These are phyloP conservation scores for Elaeis oleifera DNA, from an alignment of 202 grass and related monocot species.

Conservation along the genomic window DNA sequence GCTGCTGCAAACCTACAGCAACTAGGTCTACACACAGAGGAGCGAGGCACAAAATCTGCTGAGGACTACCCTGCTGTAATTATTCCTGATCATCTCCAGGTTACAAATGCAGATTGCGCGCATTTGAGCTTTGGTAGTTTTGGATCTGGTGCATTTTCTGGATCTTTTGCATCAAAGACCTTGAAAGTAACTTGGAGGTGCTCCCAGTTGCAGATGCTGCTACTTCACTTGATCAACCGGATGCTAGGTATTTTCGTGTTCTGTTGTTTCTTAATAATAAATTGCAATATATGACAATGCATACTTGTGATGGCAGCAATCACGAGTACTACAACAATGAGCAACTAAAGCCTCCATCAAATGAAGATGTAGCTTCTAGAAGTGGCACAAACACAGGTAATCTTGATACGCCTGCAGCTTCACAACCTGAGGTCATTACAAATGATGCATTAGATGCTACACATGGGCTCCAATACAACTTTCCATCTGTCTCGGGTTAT, in stretches of 20 bases:
- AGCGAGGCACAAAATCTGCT: slow-evolving; percentile 31
- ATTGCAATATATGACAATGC: slow-evolving; percentile 8
- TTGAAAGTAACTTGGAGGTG: slow-evolving; percentile 39
- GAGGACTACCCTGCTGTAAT: slow-evolving; percentile 94
- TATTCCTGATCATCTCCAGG: slow-evolving; percentile 93
- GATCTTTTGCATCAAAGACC: slow-evolving; percentile 57
- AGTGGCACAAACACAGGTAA: slow-evolving; percentile 50
- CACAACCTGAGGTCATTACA: slow-evolving; percentile 55
- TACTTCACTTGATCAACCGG: slow-evolving; percentile 49
- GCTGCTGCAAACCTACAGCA: slow-evolving; percentile 54
- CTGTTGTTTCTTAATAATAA: neutral
- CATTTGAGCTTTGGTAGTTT: slow-evolving; percentile 97
- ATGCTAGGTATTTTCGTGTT: slow-evolving; percentile 39
- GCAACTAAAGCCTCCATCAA: slow-evolving; percentile 29
- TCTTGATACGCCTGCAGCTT: slow-evolving; percentile 57
- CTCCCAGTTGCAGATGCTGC: slow-evolving; percentile 34
- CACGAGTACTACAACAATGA: slow-evolving; percentile 60
- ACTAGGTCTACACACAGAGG: slow-evolving; percentile 68
- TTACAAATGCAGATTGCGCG: slow-evolving; percentile 72
- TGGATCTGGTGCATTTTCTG: slow-evolving; percentile 91
- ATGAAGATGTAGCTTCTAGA: slow-evolving; percentile 44
- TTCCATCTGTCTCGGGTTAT: slow-evolving; percentile 68
- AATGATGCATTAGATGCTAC: slow-evolving; percentile 48
- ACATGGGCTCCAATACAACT: slow-evolving; percentile 66
- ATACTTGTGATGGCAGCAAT: slow-evolving; percentile 45